Percentiles rank a stretch among this genome's conserved stretches.
These are phyloP conservation scores for Aurifilum marmelostoma DNA, from an alignment of 2,329 filamentous ascomycete genomes.

Conservation along the genomic window DNA sequence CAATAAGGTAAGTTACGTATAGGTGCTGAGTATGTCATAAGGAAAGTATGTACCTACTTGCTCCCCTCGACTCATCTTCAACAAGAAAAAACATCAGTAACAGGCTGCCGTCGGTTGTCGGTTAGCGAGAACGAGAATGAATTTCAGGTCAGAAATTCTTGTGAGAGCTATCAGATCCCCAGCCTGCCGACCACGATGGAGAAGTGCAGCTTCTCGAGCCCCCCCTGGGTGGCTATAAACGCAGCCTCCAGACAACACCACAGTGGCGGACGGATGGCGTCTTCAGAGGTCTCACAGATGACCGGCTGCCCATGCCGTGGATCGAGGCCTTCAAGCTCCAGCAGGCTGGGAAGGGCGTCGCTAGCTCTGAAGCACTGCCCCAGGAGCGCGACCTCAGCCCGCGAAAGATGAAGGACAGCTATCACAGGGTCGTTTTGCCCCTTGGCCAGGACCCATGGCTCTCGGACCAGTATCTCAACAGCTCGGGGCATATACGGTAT, in stretches of 20 bases:
- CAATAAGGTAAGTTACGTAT: background rate
- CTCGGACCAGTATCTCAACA: slow-evolving; percentile 77
- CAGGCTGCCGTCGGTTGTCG: background rate
- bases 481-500: slow-evolving; percentile 71
- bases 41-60: background rate
- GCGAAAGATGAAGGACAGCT: slow-evolving; percentile 73
- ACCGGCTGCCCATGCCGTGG: slow-evolving; percentile 59
- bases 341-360: slow-evolving; percentile 44
- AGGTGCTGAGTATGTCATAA: background rate
- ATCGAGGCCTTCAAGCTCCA: slow-evolving; percentile 66
- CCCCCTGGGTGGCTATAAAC: background rate
- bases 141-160: background rate
- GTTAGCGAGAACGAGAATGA: background rate
- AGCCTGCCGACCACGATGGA: background rate
- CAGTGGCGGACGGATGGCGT: slow-evolving; percentile 41
- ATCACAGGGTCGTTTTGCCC: slow-evolving; percentile 67
- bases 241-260: slow-evolving; percentile 34
- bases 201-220: background rate
- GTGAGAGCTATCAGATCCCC: background rate
- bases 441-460: slow-evolving; percentile 76
- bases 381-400: slow-evolving; percentile 61
- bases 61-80: background rate
- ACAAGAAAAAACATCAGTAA: background rate
- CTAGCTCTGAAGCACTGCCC: slow-evolving; percentile 31
- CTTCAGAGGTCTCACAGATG: slow-evolving; percentile 42